Percentiles rank a stretch among this genome's conserved stretches.
phyloP scores from a whole-genome alignment of 2,329 filamentous ascomycete species.

The Chaetomium strumarium region DNA sequence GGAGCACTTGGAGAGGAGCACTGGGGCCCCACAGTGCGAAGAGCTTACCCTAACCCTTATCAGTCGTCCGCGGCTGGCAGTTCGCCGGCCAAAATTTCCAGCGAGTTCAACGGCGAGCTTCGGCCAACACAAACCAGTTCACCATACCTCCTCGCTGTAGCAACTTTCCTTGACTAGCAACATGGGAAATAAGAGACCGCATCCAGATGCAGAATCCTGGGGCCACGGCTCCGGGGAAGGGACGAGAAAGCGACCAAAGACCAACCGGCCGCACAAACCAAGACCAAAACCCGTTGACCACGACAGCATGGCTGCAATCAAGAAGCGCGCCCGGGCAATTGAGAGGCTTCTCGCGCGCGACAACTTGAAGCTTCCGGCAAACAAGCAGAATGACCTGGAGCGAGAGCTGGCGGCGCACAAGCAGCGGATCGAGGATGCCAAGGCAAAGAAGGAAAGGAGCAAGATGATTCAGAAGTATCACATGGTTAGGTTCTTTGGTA shows the following conservation, averaged over 20 bases:
- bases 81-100: constrained; percentile 8
- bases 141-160: too few species aligned
- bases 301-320: constrained; percentile 54
- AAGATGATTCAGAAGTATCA: constrained; percentile 75
- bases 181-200: constrained; percentile 30
- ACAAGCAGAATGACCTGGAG: constrained; percentile 63
- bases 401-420: constrained; percentile 63
- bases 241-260: constrained; percentile 30
- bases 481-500: constrained; percentile 80
- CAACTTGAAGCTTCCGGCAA: constrained; percentile 55
- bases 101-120: background rate
- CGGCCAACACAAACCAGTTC: background rate
- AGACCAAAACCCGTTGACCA: constrained; percentile 38
- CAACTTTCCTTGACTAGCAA: background rate
- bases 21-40: background rate
- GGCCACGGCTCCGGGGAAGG: constrained; percentile 11
- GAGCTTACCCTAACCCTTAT: constrained; percentile 19
- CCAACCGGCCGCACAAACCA: constrained; percentile 21
- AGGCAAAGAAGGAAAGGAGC: constrained; percentile 55
- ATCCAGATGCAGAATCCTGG: constrained; percentile 23
- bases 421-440: constrained; percentile 54
- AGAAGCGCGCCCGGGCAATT: constrained; percentile 66
- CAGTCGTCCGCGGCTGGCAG: background rate
- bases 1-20: too few species aligned
- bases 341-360: constrained; percentile 58